Base-by-base conservation (phyloP, 345 rosid species). In the Psidium guajava region DNA sequence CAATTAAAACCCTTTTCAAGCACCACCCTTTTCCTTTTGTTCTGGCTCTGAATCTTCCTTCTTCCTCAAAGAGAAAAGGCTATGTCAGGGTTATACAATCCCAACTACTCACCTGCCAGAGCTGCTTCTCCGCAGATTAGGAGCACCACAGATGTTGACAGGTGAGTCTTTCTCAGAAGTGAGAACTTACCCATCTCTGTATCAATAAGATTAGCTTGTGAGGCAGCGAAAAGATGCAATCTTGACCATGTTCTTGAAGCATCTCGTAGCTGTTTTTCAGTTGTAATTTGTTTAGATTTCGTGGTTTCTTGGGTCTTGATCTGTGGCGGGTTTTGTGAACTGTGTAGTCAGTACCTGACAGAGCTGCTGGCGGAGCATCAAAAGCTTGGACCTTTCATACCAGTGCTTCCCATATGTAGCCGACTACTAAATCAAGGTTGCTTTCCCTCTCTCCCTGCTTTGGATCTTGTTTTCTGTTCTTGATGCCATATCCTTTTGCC, bases 121-220 rank as follows among this genome's bases (percentile, higher is more conserved):
- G 98, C 98, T 88, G 98, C 98, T 87, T 96, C 98, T 89, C 99
- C 99, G 6, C 99, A 93, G 93, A 96, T 96, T 93, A 93, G 98
- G 91, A 92, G 90, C 94, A 84, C 91, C 81, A 93, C 98, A 83
- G 98, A 96, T 93, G 93, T 93, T 85, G 98, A 94, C 90, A 93
- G 98, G 99, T 95, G 82, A 44, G 74, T 22, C 27, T 15, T 69
- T 25, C 82, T 8, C 5, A 25, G 27, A 14, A 21, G 61, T 51
- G 25, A 44, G n/a, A 8, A 32, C 47, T 36, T 69, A 32, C 47
- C 77, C 77, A 69, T 36, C 47, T 24, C 47, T 36, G 36, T 22
- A 36, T 69, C 77, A 11, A 18, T 69, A 21, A 21, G 47, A 8
- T 69, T 32, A 69, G 6, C 47, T 47, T 20, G 77, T 11, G 24